A percentile compares a stretch with the other conserved stretches of the same genome.
Conservation (phyloP, 345 rosid species). For the Linum lewisii region DNA sequence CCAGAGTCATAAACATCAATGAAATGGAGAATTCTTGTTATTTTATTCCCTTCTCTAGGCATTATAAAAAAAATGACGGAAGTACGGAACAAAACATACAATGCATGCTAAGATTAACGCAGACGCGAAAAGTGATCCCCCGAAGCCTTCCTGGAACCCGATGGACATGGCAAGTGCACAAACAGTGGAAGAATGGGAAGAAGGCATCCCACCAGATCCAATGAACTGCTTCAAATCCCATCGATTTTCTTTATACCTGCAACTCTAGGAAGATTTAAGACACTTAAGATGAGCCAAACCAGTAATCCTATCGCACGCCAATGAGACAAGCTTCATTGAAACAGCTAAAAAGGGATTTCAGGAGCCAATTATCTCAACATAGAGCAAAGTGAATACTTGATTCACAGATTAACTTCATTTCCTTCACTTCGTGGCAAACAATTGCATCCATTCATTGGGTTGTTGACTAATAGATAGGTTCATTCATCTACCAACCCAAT, state of each 20-base stretch:
- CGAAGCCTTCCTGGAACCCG: slow-evolving; percentile 70
- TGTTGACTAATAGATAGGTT: not conserved
- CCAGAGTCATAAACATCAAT: slow-evolving; percentile 12
- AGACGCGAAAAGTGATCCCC: slow-evolving; percentile 49
- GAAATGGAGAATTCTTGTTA: not conserved
- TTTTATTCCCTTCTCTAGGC: not conserved
- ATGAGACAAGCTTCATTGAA: not conserved
- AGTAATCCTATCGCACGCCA: not conserved
- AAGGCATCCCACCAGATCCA: slow-evolving; percentile 97
- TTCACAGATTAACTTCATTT: not conserved
- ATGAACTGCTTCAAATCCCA: slow-evolving; percentile 65
- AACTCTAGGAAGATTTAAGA: slow-evolving; percentile 32
- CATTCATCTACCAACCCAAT: not conserved
- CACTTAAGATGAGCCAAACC: slow-evolving; percentile 22
- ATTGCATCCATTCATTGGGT: not conserved
- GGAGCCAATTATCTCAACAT: not conserved
- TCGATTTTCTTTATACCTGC: slow-evolving; percentile 65
- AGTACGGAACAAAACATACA: slow-evolving; percentile 35
- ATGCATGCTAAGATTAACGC: slow-evolving; percentile 60
- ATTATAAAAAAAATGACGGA: too few relatives aligned
- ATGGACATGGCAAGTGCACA: slow-evolving; percentile 58
- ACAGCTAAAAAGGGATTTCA: not conserved
- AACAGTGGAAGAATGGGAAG: slow-evolving; percentile 85
- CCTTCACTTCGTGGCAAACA: not conserved
- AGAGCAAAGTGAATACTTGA: not conserved